phyloP scores from a whole-genome alignment of 805 yeast species.

The Tetrapisispora arboricola region DNA sequence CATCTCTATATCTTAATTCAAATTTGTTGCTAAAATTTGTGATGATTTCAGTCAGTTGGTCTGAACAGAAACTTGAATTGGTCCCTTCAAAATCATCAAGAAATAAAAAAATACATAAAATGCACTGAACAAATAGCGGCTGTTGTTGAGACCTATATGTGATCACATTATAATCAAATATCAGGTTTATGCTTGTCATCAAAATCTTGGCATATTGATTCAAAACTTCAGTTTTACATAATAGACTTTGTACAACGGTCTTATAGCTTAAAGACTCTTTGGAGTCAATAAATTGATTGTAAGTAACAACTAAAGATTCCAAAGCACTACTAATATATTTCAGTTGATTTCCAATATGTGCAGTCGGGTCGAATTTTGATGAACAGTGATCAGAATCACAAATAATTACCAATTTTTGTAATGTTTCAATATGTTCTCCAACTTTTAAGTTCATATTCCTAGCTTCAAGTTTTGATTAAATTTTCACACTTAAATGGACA shows the following conservation, averaged over 20 bases:
- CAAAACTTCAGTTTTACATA: background rate
- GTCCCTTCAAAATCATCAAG: background rate
- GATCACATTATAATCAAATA: constrained; percentile 1
- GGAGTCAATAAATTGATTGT: background rate
- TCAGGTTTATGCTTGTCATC: background rate
- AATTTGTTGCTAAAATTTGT: constrained; percentile 5
- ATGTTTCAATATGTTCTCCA: background rate
- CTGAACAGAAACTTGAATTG: too few relatives aligned
- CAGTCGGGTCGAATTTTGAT: constrained; percentile 8
- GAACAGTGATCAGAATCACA: constrained; percentile 5
- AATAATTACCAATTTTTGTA: constrained; percentile 4
- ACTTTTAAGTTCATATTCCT: background rate
- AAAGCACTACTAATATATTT: background rate
- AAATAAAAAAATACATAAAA: background rate
- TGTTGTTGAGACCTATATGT: background rate
- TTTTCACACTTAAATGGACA: too few relatives aligned
- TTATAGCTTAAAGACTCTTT: background rate
- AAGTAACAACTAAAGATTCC: background rate
- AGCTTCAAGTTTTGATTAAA: too few relatives aligned
- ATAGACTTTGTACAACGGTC: background rate
- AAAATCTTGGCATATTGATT: background rate
- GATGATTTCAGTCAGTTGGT: background rate
- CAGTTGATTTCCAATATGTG: background rate
- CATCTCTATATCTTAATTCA: constrained; percentile 6
- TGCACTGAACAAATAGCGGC: background rate